Evolutionary conservation across 2,329 filamentous ascomycete species (phyloP).

Genomic region (Lachnellula cervina): DNA sequence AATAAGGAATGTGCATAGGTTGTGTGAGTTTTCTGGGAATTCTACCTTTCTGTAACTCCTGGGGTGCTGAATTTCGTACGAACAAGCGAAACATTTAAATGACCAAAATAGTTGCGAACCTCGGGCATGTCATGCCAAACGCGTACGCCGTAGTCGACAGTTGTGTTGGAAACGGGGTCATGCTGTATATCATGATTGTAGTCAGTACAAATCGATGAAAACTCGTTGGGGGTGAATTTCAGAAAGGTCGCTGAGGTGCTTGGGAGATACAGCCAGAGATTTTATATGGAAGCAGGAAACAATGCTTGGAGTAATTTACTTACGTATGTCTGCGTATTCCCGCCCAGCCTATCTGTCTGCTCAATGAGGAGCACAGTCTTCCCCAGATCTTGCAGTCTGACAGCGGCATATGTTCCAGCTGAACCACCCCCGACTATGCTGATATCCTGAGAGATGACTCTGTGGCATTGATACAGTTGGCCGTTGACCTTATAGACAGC

Average conservation of each 20-base stretch:
- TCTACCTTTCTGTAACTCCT: not conserved
- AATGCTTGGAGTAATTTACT: not conserved
- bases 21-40: not conserved
- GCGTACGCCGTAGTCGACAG: not conserved
- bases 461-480: not conserved
- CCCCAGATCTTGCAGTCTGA: slow-evolving; percentile 29
- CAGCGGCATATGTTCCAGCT: slow-evolving; percentile 32
- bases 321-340: slow-evolving; percentile 12
- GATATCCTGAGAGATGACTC: slow-evolving; percentile 24
- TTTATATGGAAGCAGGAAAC: not conserved
- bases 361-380: slow-evolving; percentile 34
- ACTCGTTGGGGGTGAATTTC: no score
- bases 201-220: no score
- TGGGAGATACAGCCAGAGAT: not conserved
- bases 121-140: not conserved
- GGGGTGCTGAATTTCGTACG: not conserved
- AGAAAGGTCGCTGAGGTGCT: not conserved
- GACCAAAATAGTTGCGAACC: not conserved
- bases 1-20: not conserved
- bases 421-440: slow-evolving; percentile 34
- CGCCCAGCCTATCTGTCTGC: slow-evolving; percentile 27
- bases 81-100: not conserved
- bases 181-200: not conserved
- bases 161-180: not conserved
- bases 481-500: not conserved